These are phyloP conservation scores for Wickerhamiella nectarea DNA, from an alignment of 805 yeast species.

Conservation along the genomic window DNA sequence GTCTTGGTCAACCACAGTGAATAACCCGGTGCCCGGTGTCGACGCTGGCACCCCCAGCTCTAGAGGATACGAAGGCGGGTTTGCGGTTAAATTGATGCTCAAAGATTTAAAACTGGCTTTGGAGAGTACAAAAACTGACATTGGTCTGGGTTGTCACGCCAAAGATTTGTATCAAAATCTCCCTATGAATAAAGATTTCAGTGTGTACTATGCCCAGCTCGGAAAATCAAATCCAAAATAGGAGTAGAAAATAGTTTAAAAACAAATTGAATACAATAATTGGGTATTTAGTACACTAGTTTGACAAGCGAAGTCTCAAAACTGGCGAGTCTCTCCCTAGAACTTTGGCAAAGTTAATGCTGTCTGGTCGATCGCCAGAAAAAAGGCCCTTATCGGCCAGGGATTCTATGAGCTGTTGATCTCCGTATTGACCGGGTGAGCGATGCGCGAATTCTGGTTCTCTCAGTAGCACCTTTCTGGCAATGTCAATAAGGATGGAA, in stretches of 20 bases:
- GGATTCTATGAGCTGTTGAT: constrained; percentile 21
- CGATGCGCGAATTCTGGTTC: constrained; percentile 27
- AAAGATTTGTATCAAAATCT: constrained; percentile 19
- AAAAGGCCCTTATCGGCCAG: constrained; percentile 13
- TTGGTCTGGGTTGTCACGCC: constrained; percentile 19
- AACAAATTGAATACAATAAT: too few species aligned
- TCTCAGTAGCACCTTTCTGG: constrained; percentile 23
- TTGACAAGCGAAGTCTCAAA: neutral
- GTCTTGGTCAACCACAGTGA: constrained; percentile 42
- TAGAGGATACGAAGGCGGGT: constrained; percentile 35
- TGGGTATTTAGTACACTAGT: neutral
- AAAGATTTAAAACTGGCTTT: constrained; percentile 30
- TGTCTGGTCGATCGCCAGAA: neutral
- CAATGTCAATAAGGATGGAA: constrained; percentile 29
- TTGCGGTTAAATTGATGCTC: constrained; percentile 27
- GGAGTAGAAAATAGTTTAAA: neutral
- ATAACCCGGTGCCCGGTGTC: constrained; percentile 40
- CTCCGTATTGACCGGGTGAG: constrained; percentile 20
- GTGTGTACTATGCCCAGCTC: constrained; percentile 18
- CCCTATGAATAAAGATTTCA: constrained; percentile 8
- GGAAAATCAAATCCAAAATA: neutral
- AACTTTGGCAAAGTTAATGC: constrained; percentile 1
- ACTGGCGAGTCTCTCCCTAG: constrained; percentile 1
- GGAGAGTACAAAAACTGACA: constrained; percentile 20
- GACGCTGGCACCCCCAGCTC: constrained; percentile 37